phyloP scores from a whole-genome alignment of 2,329 filamentous ascomycete genomes.

The Didymella arachidicola region DNA sequence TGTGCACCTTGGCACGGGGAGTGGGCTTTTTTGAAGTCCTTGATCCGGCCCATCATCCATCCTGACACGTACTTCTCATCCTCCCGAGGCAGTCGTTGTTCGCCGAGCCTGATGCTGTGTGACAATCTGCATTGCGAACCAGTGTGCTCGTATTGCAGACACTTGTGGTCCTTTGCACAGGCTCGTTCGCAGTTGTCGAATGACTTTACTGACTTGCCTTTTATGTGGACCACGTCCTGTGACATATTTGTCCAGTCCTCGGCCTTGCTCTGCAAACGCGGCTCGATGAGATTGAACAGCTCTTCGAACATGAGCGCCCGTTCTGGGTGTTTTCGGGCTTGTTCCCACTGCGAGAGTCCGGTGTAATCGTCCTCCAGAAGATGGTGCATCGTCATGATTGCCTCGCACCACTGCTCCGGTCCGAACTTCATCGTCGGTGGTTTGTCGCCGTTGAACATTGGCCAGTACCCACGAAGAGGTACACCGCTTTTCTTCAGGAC shows the following conservation, averaged over 20 bases:
- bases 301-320: constrained; percentile 46
- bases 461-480: constrained; percentile 51
- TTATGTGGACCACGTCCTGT: constrained; percentile 35
- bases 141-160: constrained; percentile 45
- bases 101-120: constrained; percentile 41
- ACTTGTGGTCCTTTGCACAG: constrained; percentile 40
- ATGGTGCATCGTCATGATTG: constrained; percentile 52
- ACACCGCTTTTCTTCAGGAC: constrained; percentile 50
- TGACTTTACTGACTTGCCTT: constrained; percentile 32
- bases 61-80: constrained; percentile 39
- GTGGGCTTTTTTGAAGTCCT: constrained; percentile 39
- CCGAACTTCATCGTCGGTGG: constrained; percentile 50
- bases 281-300: constrained; percentile 43
- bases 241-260: constrained; percentile 49
- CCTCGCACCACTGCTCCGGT: constrained; percentile 54
- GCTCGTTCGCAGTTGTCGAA: constrained; percentile 40
- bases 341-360: constrained; percentile 39
- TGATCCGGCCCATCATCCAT: constrained; percentile 44
- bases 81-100: constrained; percentile 33
- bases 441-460: constrained; percentile 57
- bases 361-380: constrained; percentile 42
- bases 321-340: constrained; percentile 30
- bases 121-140: constrained; percentile 41
- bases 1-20: constrained; percentile 44
- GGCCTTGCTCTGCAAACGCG: constrained; percentile 30